Conservation (phyloP, 768 basidiomycete genomes). For the Cubamyces lactineus region DNA sequence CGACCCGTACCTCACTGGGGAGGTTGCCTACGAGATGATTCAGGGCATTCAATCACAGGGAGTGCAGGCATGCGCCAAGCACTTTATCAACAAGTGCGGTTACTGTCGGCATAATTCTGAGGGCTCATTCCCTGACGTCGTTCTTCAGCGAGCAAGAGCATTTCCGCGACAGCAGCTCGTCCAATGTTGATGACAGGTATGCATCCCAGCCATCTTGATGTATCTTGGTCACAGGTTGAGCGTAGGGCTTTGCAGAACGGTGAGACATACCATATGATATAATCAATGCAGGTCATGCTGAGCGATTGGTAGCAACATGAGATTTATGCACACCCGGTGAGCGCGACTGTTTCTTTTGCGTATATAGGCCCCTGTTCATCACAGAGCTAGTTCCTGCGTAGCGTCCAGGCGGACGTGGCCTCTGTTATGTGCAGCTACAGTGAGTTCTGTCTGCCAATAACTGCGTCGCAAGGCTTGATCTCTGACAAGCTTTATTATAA, state of each 20-base stretch:
- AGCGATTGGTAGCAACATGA: slow-evolving; percentile 55
- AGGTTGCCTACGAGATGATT: slow-evolving; percentile 76
- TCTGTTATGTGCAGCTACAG: slow-evolving; percentile 79
- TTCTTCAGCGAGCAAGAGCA: slow-evolving; percentile 59
- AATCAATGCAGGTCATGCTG: background rate
- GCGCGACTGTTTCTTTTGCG: background rate
- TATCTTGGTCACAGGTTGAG: background rate
- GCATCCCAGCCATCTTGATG: background rate
- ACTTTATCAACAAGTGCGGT: slow-evolving; percentile 50
- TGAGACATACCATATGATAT: background rate
- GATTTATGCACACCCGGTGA: slow-evolving; percentile 61
- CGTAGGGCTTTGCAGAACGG: slow-evolving; percentile 11
- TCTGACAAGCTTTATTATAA: too few species aligned
- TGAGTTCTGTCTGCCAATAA: slow-evolving; percentile 34
- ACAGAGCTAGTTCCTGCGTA: slow-evolving; percentile 51
- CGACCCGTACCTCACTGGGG: slow-evolving; percentile 84
- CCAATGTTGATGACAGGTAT: slow-evolving; percentile 67
- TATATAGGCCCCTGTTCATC: background rate
- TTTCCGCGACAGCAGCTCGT: slow-evolving; percentile 53
- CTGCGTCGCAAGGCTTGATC: background rate
- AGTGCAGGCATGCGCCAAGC: slow-evolving; percentile 86
- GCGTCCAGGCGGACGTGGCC: slow-evolving; percentile 73
- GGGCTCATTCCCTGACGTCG: background rate
- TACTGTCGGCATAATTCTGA: background rate
- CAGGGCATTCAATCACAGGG: slow-evolving; percentile 82